Conservation (phyloP, 495 filamentous ascomycete genomes). For the Astrothelium macrocarpum region DNA sequence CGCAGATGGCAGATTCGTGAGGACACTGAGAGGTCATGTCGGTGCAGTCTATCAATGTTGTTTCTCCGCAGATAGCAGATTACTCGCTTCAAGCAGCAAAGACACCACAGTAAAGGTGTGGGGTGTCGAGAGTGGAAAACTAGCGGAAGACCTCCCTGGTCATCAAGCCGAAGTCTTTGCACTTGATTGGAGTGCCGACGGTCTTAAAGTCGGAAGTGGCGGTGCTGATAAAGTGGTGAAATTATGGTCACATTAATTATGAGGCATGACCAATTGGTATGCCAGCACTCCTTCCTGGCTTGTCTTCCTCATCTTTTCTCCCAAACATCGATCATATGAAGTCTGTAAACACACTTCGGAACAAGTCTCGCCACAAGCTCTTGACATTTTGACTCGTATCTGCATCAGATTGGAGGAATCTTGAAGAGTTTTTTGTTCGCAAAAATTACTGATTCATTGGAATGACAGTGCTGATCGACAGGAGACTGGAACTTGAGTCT, state of each 20-base stretch:
- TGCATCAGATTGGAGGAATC: too few species aligned
- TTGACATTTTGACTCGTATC: too few species aligned
- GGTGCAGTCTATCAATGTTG: slow-evolving; percentile 83
- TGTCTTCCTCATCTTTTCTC: background rate
- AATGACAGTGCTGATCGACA: too few species aligned
- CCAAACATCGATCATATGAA: background rate
- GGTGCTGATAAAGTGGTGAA: slow-evolving; percentile 88
- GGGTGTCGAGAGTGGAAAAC: slow-evolving; percentile 75
- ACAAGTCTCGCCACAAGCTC: too few species aligned
- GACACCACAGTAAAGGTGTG: slow-evolving; percentile 94
- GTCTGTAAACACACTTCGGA: too few species aligned
- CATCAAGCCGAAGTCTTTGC: slow-evolving; percentile 94
- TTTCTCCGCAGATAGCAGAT: slow-evolving; percentile 79
- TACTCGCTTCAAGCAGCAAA: slow-evolving; percentile 77
- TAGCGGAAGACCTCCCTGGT: slow-evolving; percentile 79
- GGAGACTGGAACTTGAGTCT: too few species aligned
- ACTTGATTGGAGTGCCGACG: slow-evolving; percentile 86
- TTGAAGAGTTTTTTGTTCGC: too few species aligned
- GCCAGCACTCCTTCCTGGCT: background rate
- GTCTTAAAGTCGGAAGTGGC: slow-evolving; percentile 73
- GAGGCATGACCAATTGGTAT: background rate
- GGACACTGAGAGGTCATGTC: slow-evolving; percentile 83
- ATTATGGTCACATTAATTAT: slow-evolving; percentile 62
- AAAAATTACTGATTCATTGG: too few species aligned
- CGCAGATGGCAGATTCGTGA: slow-evolving; percentile 68